These are phyloP conservation scores for Lepidium africanum DNA, from an alignment of 345 rosid genomes.

Conservation along the genomic window DNA sequence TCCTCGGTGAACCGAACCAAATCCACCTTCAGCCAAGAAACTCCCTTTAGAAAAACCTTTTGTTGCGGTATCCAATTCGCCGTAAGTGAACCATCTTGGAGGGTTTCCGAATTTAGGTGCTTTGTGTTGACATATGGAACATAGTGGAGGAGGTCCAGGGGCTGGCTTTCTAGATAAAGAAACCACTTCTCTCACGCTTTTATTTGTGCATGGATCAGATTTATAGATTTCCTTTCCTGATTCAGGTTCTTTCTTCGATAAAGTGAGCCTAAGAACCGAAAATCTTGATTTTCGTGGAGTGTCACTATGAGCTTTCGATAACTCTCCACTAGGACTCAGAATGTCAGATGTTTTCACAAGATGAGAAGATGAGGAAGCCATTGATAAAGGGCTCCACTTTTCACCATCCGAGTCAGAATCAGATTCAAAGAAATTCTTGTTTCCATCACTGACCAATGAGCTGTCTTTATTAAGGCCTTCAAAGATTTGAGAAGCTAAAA, in stretches of 20 bases:
- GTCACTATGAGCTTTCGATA: conserved; percentile 26
- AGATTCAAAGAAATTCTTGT: conserved; percentile 40
- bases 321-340: conserved; percentile 39
- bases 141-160: conserved; percentile 90
- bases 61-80: conserved; percentile 81
- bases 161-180: conserved; percentile 72
- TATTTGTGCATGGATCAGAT: conserved; percentile 51
- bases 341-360: conserved; percentile 32
- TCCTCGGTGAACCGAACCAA: conserved; percentile 93
- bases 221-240: conserved; percentile 31
- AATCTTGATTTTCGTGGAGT: conserved; percentile 37
- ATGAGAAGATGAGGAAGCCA: conserved; percentile 35
- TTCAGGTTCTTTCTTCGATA: conserved; percentile 48
- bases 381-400: conserved; percentile 41
- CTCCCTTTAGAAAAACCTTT: conserved; percentile 68
- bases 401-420: conserved; percentile 67
- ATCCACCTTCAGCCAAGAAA: conserved; percentile 99
- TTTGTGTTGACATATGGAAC: conserved; percentile 89
- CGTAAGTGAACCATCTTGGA: conserved; percentile 86
- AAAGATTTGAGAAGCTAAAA: conserved; percentile 39
- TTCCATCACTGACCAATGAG: conserved; percentile 37
- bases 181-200: conserved; percentile 82
- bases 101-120: conserved; percentile 94
- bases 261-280: conserved; percentile 40
- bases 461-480: conserved; percentile 50